These are phyloP conservation scores for Aureobasidium subglaciale DNA, from an alignment of 2,329 filamentous ascomycete species.

Conservation along the genomic window DNA sequence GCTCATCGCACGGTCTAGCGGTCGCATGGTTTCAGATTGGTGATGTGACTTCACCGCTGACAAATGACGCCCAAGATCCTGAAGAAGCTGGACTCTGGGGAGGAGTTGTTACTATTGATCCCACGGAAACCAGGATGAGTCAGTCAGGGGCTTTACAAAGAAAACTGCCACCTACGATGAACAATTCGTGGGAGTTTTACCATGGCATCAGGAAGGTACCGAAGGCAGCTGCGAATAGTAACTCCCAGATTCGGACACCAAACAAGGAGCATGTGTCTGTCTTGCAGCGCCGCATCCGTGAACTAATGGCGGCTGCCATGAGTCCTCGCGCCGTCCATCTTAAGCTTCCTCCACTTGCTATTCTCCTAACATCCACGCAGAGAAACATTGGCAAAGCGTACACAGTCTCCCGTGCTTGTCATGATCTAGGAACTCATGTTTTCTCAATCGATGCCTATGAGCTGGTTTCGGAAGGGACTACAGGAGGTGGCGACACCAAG, in stretches of 20 bases:
- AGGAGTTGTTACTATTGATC: constrained; percentile 77
- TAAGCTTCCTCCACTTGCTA: constrained; percentile 78
- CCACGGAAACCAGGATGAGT: constrained; percentile 78
- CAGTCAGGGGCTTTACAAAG: constrained; percentile 83
- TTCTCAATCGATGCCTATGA: constrained; percentile 90
- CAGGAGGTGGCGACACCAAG: constrained; percentile 83
- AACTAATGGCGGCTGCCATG: constrained; percentile 81
- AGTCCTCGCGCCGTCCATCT: constrained; percentile 81
- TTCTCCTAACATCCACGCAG: constrained; percentile 85
- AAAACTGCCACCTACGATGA: constrained; percentile 66
- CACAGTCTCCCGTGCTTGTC: constrained; percentile 66
- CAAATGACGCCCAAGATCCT: constrained; percentile 45
- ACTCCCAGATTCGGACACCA: constrained; percentile 36
- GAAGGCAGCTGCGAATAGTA: constrained; percentile 48
- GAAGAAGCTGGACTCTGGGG: constrained; percentile 71
- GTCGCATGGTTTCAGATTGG: constrained; percentile 93
- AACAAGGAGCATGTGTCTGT: constrained; percentile 38
- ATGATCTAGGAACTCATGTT: constrained; percentile 82
- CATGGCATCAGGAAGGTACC: constrained; percentile 62
- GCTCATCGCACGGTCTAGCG: constrained; percentile 21
- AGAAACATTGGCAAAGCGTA: constrained; percentile 89
- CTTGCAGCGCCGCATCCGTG: constrained; percentile 60
- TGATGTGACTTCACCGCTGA: constrained; percentile 51
- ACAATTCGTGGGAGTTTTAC: constrained; percentile 84
- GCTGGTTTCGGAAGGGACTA: constrained; percentile 82